phyloP scores from a whole-genome alignment of 2,329 filamentous ascomycete species.

The Zasmidium angulare region DNA sequence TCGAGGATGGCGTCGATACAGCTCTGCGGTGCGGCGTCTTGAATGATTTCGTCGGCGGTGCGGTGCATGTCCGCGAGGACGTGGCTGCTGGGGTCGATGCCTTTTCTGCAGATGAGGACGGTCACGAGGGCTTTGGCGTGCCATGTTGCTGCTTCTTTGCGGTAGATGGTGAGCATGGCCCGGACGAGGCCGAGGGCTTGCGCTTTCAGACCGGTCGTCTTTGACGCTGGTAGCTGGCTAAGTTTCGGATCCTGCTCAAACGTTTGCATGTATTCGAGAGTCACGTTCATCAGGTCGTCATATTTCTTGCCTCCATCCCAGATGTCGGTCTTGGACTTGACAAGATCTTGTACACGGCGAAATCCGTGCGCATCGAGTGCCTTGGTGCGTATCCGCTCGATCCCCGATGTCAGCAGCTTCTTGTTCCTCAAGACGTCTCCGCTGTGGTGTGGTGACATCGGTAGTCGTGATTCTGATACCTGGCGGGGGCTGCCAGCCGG shows the following conservation, averaged over 20 bases:
- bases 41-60: slow-evolving; percentile 69
- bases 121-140: slow-evolving; percentile 67
- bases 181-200: slow-evolving; percentile 74
- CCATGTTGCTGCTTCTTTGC: slow-evolving; percentile 65
- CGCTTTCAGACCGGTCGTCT: slow-evolving; percentile 61
- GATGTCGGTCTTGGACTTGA: slow-evolving; percentile 63
- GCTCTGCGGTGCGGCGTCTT: slow-evolving; percentile 59
- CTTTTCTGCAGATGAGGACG: slow-evolving; percentile 63
- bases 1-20: slow-evolving; percentile 40
- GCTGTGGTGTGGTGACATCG: slow-evolving; percentile 36
- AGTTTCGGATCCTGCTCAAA: slow-evolving; percentile 44
- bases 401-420: slow-evolving; percentile 70
- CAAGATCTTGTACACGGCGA: slow-evolving; percentile 72
- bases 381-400: slow-evolving; percentile 68
- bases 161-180: slow-evolving; percentile 67
- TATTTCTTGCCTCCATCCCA: slow-evolving; percentile 70
- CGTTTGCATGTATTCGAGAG: slow-evolving; percentile 70
- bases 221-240: slow-evolving; percentile 32
- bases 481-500: slow-evolving; percentile 31
- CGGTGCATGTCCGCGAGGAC: slow-evolving; percentile 73
- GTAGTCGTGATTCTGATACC: slow-evolving; percentile 17
- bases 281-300: slow-evolving; percentile 63
- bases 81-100: slow-evolving; percentile 63
- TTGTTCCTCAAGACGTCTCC: slow-evolving; percentile 46
- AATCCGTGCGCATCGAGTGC: slow-evolving; percentile 80